These are phyloP conservation scores for Phytophthora brassicae DNA, from an alignment of 352 stramenopile genomes.

Conservation along the genomic window DNA sequence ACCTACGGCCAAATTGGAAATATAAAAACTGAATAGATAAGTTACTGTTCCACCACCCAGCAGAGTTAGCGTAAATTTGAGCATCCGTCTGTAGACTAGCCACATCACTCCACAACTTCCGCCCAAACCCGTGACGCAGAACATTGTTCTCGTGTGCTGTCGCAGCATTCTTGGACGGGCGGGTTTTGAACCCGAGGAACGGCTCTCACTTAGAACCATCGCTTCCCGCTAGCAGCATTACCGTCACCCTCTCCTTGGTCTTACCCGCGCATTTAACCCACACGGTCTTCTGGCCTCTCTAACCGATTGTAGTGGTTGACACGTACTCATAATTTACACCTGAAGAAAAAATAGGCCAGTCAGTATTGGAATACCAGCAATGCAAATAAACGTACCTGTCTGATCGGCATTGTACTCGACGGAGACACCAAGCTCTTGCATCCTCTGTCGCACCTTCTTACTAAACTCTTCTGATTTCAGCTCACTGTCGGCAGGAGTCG, in stretches of 20 bases:
- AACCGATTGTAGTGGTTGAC: slow-evolving; percentile 14
- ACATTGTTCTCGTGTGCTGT: slow-evolving; percentile 10
- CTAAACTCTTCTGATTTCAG: background rate
- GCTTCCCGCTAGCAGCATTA: slow-evolving; percentile 26
- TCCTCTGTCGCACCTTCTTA: background rate
- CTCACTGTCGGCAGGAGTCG: background rate
- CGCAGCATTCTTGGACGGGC: background rate
- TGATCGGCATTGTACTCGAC: slow-evolving; percentile 7
- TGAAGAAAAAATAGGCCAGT: background rate
- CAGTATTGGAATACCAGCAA: too few species aligned
- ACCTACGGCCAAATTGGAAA: slow-evolving; percentile 11
- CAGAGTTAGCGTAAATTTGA: slow-evolving; percentile 28
- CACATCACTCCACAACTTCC: slow-evolving; percentile 13
- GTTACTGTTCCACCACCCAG: slow-evolving; percentile 12
- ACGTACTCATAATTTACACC: slow-evolving; percentile 29
- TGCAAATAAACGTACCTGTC: slow-evolving; percentile 6
- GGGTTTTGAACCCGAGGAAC: slow-evolving; percentile 34
- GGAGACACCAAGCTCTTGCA: background rate
- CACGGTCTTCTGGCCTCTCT: slow-evolving; percentile 14
- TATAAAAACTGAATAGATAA: slow-evolving; percentile 14
- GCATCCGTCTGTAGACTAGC: background rate
- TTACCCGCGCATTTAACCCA: slow-evolving; percentile 25
- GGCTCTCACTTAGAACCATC: slow-evolving; percentile 21
- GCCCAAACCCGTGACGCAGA: slow-evolving; percentile 17
- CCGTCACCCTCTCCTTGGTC: slow-evolving; percentile 27